These are phyloP conservation scores for Prototheca wickerhamii DNA, from an alignment of 163 green algal genomes.

Conservation along the genomic window DNA sequence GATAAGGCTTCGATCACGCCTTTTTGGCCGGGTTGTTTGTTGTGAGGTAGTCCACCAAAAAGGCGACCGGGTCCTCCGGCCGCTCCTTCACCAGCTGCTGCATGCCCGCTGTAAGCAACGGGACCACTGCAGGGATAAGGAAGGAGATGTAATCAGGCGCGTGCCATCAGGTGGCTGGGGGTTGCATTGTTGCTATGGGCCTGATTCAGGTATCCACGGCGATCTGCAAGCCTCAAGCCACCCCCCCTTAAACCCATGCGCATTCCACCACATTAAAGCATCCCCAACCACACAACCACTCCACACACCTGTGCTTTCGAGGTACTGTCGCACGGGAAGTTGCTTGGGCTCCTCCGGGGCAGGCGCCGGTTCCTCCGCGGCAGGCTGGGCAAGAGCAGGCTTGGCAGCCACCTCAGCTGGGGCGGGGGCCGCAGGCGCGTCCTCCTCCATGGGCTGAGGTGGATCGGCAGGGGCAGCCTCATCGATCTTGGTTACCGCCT, in stretches of 20 bases:
- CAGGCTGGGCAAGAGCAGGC: background rate
- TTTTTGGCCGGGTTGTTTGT: background rate
- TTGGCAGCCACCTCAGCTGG: background rate
- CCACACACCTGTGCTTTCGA: background rate
- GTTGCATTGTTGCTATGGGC: background rate
- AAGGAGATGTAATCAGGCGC: background rate
- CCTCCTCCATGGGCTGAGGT: background rate
- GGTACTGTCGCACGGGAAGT: constrained; percentile 3
- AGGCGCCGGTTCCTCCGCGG: background rate
- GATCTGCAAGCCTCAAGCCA: background rate
- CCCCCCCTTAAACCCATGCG: background rate
- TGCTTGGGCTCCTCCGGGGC: background rate
- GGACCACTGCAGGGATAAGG: background rate
- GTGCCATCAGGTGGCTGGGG: background rate
- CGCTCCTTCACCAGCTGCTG: constrained; percentile 4
- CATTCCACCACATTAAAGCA: background rate
- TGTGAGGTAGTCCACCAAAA: background rate
- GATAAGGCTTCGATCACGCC: background rate
- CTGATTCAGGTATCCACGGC: background rate
- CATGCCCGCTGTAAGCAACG: background rate
- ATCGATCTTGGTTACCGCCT: too few relatives aligned
- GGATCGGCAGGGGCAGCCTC: too few relatives aligned
- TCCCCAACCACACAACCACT: background rate
- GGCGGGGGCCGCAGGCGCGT: background rate
- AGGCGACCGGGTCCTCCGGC: background rate